Percentiles rank a stretch among this genome's conserved stretches.
Conservation (phyloP, 192 early-diverging fungal species). For the Backusella parvicylindrica region DNA sequence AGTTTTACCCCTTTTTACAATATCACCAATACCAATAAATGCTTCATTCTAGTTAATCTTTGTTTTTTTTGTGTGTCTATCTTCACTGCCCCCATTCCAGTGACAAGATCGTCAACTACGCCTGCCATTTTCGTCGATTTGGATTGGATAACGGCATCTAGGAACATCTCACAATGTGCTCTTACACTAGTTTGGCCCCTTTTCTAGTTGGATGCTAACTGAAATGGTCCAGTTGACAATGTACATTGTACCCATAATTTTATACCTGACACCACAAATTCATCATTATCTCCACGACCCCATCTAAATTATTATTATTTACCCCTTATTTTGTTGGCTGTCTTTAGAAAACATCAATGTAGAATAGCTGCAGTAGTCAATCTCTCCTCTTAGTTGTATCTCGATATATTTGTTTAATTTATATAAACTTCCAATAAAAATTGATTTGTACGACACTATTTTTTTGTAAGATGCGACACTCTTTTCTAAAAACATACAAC, state of each 20-base stretch:
- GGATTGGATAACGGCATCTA: slow-evolving; percentile 5
- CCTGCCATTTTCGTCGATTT: slow-evolving; percentile 7
- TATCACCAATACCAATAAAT: slow-evolving; percentile 11
- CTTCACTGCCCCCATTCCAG: not conserved
- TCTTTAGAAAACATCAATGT: no score
- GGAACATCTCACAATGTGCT: slow-evolving; percentile 1
- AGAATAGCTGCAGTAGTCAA: no score
- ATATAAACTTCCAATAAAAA: no score
- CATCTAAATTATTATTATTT: no score
- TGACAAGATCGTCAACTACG: slow-evolving; percentile 6
- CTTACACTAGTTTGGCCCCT: no score
- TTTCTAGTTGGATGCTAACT: slow-evolving; percentile 1
- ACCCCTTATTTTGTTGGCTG: no score
- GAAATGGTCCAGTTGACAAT: slow-evolving; percentile 6
- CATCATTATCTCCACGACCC: no score
- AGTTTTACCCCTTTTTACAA: slow-evolving; percentile 9
- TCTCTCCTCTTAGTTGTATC: no score
- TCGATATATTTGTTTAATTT: no score
- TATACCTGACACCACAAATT: not conserved
- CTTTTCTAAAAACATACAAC: no score
- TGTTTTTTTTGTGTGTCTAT: slow-evolving; percentile 2
- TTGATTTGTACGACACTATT: no score
- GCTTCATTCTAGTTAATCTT: slow-evolving; percentile 7
- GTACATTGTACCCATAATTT: not conserved
- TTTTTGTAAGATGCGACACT: no score